Percentiles rank a stretch among this genome's conserved stretches.
phyloP scores from a whole-genome alignment of 2,329 filamentous ascomycete species.

The Sporothrix curviconia region DNA sequence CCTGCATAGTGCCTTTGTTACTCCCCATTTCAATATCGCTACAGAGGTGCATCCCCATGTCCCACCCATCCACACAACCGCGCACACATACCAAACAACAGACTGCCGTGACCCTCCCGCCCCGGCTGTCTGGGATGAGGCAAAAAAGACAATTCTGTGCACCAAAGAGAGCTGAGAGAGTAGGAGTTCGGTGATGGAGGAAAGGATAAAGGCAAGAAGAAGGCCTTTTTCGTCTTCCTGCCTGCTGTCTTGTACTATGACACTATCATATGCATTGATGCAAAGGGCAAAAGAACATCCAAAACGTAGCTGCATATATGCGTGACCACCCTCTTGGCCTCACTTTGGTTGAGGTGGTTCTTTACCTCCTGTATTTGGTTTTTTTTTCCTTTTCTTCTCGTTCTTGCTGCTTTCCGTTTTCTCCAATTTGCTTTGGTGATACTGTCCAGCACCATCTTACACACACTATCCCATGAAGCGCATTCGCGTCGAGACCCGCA shows the following conservation, averaged over 20 bases:
- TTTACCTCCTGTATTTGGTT: neutral
- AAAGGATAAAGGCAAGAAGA: neutral
- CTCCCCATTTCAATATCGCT: neutral
- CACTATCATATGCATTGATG: too few species aligned
- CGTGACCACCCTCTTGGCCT: neutral
- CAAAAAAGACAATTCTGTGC: neutral
- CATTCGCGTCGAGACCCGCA: neutral
- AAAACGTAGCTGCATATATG: neutral
- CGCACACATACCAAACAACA: too few species aligned
- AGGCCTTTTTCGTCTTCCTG: neutral
- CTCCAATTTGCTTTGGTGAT: neutral
- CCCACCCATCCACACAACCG: neutral
- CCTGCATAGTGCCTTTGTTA: too few species aligned
- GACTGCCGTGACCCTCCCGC: slow-evolving; percentile 8
- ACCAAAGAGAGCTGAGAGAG: neutral
- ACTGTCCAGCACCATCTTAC: neutral
- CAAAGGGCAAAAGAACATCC: neutral
- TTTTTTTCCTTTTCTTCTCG: neutral
- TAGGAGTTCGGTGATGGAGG: too few species aligned
- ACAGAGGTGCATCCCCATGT: neutral
- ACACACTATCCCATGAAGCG: neutral
- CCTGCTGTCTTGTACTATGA: too few species aligned
- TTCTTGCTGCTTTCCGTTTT: neutral
- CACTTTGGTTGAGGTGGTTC: too few species aligned
- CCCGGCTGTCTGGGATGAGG: neutral